A percentile compares a stretch with the other conserved stretches of the same genome.
These are phyloP conservation scores for Cladosporium sp. DNA, from an alignment of 2,329 filamentous ascomycete genomes.

Conservation along the genomic window DNA sequence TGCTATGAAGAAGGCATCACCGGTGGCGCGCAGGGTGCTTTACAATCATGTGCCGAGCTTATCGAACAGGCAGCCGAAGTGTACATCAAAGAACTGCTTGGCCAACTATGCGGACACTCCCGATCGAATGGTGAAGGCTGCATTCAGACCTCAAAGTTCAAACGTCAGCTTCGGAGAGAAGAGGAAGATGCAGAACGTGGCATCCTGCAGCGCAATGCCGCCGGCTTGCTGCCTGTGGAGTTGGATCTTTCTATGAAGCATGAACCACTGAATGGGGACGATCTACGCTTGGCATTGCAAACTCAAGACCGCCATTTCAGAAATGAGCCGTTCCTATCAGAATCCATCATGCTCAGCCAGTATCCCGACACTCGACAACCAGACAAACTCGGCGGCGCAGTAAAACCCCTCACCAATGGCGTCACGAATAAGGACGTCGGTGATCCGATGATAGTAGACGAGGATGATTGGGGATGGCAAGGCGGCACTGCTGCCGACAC, in stretches of 20 bases:
- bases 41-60: conserved; percentile 51
- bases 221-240: conserved; percentile 75
- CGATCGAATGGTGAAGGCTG: conserved; percentile 50
- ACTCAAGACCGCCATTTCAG: conserved; percentile 71
- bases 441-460: conserved; percentile 31
- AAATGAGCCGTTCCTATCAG: conserved; percentile 70
- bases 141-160: conserved; percentile 75
- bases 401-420: conserved; percentile 21
- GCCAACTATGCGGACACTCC: conserved; percentile 50
- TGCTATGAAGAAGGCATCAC: conserved; percentile 61
- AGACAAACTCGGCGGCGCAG: conserved; percentile 12
- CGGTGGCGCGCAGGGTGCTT: conserved; percentile 31
- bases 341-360: conserved; percentile 52
- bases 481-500: conserved; percentile 30
- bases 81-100: conserved; percentile 58
- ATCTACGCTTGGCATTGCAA: conserved; percentile 70
- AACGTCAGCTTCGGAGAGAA: conserved; percentile 67
- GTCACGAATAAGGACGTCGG: conserved; percentile 20
- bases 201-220: conserved; percentile 67
- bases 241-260: conserved; percentile 69
- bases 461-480: conserved; percentile 34
- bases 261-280: conserved; percentile 68
- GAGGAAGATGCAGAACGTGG: conserved; percentile 69
- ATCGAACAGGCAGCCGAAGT: conserved; percentile 59
- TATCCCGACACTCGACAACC: conserved; percentile 29